Evolutionary conservation across 2,329 filamentous ascomycete species (phyloP), one percentile per base, ranked within the genome.

Genomic region (Daldinia sp.): DNA sequence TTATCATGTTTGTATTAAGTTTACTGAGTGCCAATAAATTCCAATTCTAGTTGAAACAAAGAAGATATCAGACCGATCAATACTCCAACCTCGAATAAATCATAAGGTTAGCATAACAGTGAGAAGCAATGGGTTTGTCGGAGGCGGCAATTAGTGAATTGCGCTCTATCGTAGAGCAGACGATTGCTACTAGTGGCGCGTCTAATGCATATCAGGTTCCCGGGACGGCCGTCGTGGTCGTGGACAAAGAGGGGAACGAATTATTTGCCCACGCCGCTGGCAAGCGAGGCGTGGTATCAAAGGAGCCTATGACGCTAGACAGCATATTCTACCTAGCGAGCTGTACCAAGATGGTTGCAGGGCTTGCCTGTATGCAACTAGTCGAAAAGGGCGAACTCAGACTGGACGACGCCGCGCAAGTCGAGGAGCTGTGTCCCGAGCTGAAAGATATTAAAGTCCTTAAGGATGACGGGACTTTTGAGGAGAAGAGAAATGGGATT

Each of bases 281-380:
- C 0, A 83, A 80, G 18, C 78, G 81, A 2, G 86, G 86, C 0
- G 53, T 81, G 4, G 77, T 56, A 0, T 79, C 79, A 1, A 71
- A 79, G 0, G 83, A 88, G 51, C 80, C 84, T 3, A 88, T 92
- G 85, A 84, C 84, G 0, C 78, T 88, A 0, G 88, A 92, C 42
- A 88, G 82, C 7, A 79, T 88, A 0, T 92, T 90, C 74, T 88
- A 84, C 85, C 80, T 89, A 4, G 87, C 87, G 0, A 87, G 85
- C 0, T 87, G 85, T 73, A 88, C 87, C 15, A 89, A 89, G 77
- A 80, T 88, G 79, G 77, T 89, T 12, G 79, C 81, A 0, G 85
- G 81, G 0, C 76, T 88, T 13, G 85, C 86, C 0, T 82, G 80
- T 53, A 87, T 89, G 85, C 87, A 89, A 74, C 81, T 87, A 0